These are phyloP conservation scores for Colletotrichum tropicicola DNA, from an alignment of 2,329 filamentous ascomycete genomes.

Conservation along the genomic window DNA sequence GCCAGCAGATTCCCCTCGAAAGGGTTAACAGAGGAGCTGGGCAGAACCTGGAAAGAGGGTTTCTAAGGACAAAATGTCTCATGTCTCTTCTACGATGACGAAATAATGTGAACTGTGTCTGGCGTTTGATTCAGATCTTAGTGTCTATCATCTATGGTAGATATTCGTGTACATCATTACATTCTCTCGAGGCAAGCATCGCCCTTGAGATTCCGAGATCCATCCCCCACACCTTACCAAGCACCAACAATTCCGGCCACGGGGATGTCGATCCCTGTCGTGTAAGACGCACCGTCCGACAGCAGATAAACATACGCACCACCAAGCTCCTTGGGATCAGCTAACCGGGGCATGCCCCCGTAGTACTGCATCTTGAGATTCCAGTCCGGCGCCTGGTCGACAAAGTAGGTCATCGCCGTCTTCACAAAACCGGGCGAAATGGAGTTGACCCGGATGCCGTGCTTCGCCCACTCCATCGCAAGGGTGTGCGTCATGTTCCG, in stretches of 20 bases:
- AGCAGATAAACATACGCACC: slow-evolving; percentile 66
- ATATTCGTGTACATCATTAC: slow-evolving; percentile 2
- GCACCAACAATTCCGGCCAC: slow-evolving; percentile 45
- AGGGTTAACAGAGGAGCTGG: slow-evolving; percentile 7
- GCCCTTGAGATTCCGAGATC: not conserved
- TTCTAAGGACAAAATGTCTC: not conserved
- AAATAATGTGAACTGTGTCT: not conserved
- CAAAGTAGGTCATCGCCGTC: slow-evolving; percentile 58
- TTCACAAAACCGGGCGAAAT: slow-evolving; percentile 54
- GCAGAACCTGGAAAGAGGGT: slow-evolving; percentile 5
- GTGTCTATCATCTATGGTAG: not conserved
- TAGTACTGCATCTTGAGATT: slow-evolving; percentile 66
- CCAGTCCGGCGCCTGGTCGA: slow-evolving; percentile 62
- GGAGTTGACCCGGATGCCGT: slow-evolving; percentile 55
- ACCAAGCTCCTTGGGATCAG: slow-evolving; percentile 61
- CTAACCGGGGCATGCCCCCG: slow-evolving; percentile 63
- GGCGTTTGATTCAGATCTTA: not conserved
- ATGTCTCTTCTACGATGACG: not conserved
- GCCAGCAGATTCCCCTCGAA: slow-evolving; percentile 18
- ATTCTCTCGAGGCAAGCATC: not conserved
- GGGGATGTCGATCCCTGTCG: slow-evolving; percentile 59
- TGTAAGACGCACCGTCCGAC: slow-evolving; percentile 58
- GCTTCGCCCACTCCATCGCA: slow-evolving; percentile 58
- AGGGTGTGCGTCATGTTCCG: slow-evolving; percentile 49
- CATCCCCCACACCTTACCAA: not conserved